A percentile compares a stretch with the other conserved stretches of the same genome.
phyloP scores from a whole-genome alignment of 495 filamentous ascomycete species.

The Annulohypoxylon nitens region DNA sequence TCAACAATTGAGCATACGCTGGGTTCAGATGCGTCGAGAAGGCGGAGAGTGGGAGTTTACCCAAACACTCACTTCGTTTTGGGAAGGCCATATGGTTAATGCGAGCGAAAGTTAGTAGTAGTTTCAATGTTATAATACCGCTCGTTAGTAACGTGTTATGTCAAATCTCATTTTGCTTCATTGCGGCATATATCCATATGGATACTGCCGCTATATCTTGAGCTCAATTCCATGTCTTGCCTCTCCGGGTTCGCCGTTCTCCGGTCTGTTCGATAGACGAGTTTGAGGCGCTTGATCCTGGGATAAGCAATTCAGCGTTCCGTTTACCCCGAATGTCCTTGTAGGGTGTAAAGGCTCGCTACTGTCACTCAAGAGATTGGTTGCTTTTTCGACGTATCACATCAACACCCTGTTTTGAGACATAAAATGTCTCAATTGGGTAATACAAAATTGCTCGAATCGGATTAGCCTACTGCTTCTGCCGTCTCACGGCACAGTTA shows the following conservation, averaged over 20 bases:
- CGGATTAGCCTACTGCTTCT: slow-evolving; percentile 12
- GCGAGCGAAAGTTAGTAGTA: slow-evolving; percentile 23
- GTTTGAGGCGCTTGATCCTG: neutral
- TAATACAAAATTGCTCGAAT: neutral
- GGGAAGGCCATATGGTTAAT: slow-evolving; percentile 28
- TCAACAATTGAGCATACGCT: slow-evolving; percentile 33
- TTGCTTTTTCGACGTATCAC: slow-evolving; percentile 2
- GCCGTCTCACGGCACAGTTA: slow-evolving; percentile 17
- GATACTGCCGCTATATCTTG: slow-evolving; percentile 1
- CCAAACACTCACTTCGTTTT: slow-evolving; percentile 7
- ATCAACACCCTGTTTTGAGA: slow-evolving; percentile 18
- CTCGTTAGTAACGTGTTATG: slow-evolving; percentile 30
- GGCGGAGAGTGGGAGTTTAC: slow-evolving; percentile 10
- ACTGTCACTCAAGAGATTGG: neutral
- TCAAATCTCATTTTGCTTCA: slow-evolving; percentile 14
- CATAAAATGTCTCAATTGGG: neutral
- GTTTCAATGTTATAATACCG: slow-evolving; percentile 15
- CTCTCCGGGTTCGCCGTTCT: neutral
- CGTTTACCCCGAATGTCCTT: neutral
- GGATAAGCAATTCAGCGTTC: neutral
- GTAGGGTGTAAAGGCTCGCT: neutral
- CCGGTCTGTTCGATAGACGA: neutral
- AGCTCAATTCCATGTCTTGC: neutral
- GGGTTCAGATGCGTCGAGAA: neutral
- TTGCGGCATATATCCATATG: neutral